These are phyloP conservation scores for Dictyostelium firmibasis DNA, from an alignment of 78 protist genomes.

Conservation along the genomic window DNA sequence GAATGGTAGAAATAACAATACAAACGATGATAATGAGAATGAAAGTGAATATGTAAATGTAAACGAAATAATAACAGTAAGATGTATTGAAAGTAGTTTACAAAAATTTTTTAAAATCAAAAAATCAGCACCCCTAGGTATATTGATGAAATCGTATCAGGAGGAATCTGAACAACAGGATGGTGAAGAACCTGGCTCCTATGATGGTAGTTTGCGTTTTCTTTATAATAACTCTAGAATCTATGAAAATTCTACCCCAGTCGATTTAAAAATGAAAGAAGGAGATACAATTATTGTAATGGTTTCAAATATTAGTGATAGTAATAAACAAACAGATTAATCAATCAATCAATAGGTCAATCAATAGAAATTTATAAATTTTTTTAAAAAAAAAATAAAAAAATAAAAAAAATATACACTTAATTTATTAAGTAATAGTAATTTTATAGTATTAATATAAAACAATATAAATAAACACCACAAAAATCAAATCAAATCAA, in stretches of 20 bases:
- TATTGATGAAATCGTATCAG: neutral
- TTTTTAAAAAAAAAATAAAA: neutral
- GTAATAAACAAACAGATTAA: neutral
- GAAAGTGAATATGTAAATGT: neutral
- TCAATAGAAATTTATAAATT: no score
- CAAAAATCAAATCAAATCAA: no score
- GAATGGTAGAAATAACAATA: neutral
- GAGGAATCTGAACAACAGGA: neutral
- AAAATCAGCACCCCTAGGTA: neutral
- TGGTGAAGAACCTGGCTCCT: neutral
- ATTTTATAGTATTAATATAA: neutral
- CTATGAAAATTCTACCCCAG: neutral
- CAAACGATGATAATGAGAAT: neutral
- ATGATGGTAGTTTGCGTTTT: neutral
- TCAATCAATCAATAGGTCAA: no score
- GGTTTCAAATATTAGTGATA: neutral
- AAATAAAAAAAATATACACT: neutral
- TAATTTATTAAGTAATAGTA: neutral
- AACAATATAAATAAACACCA: no score
- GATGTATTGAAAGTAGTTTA: conserved; percentile 1
- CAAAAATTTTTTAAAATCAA: neutral
- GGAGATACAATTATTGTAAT: neutral
- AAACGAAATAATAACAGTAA: neutral
- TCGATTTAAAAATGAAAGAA: neutral
- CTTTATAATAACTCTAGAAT: neutral